These are phyloP conservation scores for Stellera chamaejasme DNA, from an alignment of 345 rosid species.

Conservation along the genomic window DNA sequence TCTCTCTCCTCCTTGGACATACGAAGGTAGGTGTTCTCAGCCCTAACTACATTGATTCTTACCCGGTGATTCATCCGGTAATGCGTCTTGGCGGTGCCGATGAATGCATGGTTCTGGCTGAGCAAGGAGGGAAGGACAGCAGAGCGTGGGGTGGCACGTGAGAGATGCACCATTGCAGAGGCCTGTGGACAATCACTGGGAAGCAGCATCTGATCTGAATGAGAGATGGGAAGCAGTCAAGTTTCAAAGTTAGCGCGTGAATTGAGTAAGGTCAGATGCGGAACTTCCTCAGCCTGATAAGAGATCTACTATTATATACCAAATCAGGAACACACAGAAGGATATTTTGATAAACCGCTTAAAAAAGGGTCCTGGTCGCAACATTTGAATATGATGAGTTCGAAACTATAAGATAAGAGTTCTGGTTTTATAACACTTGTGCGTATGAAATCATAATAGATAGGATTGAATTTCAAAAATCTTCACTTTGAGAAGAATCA, in stretches of 20 bases:
- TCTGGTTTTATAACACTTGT: too few species aligned
- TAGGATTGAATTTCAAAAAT: too few species aligned
- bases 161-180: conserved; percentile 30
- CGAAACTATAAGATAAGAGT: too few species aligned
- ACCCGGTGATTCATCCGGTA: conserved; percentile 8
- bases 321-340: too few species aligned
- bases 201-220: neutral
- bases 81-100: conserved; percentile 6
- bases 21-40: conserved; percentile 49
- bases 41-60: conserved; percentile 25
- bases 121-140: conserved; percentile 12
- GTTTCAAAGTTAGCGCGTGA: conserved; percentile 19
- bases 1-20: conserved; percentile 91
- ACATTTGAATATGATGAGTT: too few species aligned
- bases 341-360: too few species aligned
- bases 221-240: conserved; percentile 1
- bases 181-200: neutral
- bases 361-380: too few species aligned
- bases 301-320: too few species aligned
- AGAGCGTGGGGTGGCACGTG: conserved; percentile 28
- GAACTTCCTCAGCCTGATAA: too few species aligned
- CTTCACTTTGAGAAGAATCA: too few species aligned
- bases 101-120: neutral
- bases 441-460: too few species aligned
- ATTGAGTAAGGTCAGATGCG: conserved; percentile 2